Conservation (phyloP, 2,329 filamentous ascomycete species). For the Coleophoma cylindrospora region DNA sequence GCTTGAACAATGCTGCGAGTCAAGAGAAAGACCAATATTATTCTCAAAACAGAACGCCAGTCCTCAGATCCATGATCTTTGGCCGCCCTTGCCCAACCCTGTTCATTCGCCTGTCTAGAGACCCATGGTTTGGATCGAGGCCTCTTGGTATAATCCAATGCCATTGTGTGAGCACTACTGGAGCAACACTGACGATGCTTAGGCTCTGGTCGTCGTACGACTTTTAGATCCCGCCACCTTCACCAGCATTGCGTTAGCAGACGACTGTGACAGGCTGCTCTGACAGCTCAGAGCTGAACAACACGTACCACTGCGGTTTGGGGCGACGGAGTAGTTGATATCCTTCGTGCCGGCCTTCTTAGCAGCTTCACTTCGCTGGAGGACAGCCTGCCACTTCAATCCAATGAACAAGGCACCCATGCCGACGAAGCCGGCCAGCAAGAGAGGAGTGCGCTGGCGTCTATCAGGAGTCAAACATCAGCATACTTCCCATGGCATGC, state of each 20-base stretch:
- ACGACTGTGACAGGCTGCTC: neutral
- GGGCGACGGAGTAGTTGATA: slow-evolving; percentile 20
- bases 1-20: neutral
- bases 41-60: too few species aligned
- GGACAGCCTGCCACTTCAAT: slow-evolving; percentile 26
- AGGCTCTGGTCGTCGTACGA: too few species aligned
- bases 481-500: neutral
- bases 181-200: too few species aligned
- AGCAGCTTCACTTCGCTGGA: slow-evolving; percentile 25
- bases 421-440: slow-evolving; percentile 21
- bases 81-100: too few species aligned
- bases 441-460: slow-evolving; percentile 19
- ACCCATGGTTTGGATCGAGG: too few species aligned
- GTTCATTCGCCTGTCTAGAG: too few species aligned
- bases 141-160: too few species aligned
- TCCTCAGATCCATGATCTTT: too few species aligned
- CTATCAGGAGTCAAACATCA: slow-evolving; percentile 2
- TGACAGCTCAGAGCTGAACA: neutral
- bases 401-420: slow-evolving; percentile 21
- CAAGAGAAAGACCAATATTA: too few species aligned
- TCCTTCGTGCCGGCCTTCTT: slow-evolving; percentile 21
- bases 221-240: neutral
- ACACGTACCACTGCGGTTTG: slow-evolving; percentile 24
- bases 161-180: too few species aligned
- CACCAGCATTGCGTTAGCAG: neutral